A percentile compares a stretch with the other conserved stretches of the same genome.
These are phyloP conservation scores for Malassezia nana DNA, from an alignment of 1,284 basidiomycete genomes.

Conservation along the genomic window DNA sequence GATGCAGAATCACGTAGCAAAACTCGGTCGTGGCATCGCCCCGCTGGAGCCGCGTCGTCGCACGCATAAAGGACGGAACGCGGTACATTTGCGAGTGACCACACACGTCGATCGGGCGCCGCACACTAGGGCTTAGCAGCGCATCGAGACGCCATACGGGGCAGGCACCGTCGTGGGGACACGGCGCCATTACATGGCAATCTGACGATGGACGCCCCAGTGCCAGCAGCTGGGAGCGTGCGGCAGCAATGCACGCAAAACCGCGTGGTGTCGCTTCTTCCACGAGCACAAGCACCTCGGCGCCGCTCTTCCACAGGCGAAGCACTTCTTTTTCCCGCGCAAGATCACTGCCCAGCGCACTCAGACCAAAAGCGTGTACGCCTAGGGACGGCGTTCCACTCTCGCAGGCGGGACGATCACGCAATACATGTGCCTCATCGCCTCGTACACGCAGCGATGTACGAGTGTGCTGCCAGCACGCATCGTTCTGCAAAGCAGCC, in stretches of 20 bases:
- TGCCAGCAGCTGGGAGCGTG: constrained; percentile 65
- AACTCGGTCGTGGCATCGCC: constrained; percentile 79
- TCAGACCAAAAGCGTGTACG: constrained; percentile 74
- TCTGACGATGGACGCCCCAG: constrained; percentile 51
- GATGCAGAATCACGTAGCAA: constrained; percentile 78
- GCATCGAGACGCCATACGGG: constrained; percentile 55
- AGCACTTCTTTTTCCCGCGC: constrained; percentile 63
- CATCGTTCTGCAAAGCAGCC: not conserved
- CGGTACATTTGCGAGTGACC: constrained; percentile 78
- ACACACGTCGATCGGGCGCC: constrained; percentile 55
- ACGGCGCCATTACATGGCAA: constrained; percentile 66
- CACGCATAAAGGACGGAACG: constrained; percentile 70
- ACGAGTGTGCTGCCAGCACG: not conserved
- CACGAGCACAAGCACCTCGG: constrained; percentile 59
- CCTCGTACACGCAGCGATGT: constrained; percentile 9
- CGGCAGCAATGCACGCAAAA: constrained; percentile 71
- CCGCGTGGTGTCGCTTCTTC: constrained; percentile 70
- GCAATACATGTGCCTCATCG: not conserved
- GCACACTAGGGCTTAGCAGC: not conserved
- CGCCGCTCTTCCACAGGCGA: constrained; percentile 81
- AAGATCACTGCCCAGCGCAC: constrained; percentile 58
- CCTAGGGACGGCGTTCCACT: constrained; percentile 54
- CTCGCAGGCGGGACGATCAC: not conserved
- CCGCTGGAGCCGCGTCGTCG: constrained; percentile 70
- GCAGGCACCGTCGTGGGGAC: constrained; percentile 80